phyloP scores from a whole-genome alignment of 345 rosid genomes.

The Bruguiera gymnorhiza region DNA sequence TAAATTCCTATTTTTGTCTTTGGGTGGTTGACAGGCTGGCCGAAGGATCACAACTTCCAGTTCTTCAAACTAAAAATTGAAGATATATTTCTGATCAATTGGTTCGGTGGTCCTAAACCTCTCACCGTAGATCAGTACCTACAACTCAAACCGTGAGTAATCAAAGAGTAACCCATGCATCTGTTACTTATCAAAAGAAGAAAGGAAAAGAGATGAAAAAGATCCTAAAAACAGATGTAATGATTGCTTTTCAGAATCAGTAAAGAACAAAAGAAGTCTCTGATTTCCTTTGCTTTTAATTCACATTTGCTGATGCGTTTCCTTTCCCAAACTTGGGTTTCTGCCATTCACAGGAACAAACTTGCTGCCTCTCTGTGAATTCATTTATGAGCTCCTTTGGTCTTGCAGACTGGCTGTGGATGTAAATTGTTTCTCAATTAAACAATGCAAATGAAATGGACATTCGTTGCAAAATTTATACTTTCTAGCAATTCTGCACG shows the following conservation, averaged over 20 bases:
- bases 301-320: conserved; percentile 17
- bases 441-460: too few relatives aligned
- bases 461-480: too few relatives aligned
- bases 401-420: too few relatives aligned
- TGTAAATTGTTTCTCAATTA: too few relatives aligned
- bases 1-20: neutral
- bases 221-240: neutral
- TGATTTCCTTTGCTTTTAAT: neutral
- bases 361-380: conserved; percentile 14
- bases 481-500: too few relatives aligned
- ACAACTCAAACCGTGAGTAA: conserved; percentile 53
- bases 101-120: conserved; percentile 95
- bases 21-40: conserved; percentile 63
- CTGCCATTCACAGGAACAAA: conserved; percentile 26
- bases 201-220: neutral
- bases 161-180: neutral
- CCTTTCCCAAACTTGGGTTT: conserved; percentile 1
- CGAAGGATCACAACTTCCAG: conserved; percentile 61
- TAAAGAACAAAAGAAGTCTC: neutral
- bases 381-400: too few relatives aligned
- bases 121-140: conserved; percentile 74
- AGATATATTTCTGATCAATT: conserved; percentile 75
- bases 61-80: conserved; percentile 66
- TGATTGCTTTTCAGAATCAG: neutral
- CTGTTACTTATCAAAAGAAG: neutral